Base-by-base conservation (phyloP, 805 yeast species). In the Yarrowia hollandica region DNA sequence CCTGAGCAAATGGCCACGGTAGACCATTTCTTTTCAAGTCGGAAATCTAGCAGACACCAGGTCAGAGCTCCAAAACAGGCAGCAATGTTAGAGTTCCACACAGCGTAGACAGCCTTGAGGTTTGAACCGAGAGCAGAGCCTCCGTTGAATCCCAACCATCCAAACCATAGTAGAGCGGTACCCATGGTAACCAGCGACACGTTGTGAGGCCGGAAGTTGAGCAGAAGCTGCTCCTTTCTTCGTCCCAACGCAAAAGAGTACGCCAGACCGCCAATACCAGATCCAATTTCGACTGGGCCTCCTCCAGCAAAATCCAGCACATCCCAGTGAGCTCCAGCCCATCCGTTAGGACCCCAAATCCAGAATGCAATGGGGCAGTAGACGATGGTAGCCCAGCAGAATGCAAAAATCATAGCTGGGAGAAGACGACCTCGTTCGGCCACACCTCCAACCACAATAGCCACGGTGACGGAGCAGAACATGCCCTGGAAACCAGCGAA, bases 301-400 rank as follows among this genome's bases (percentile, higher is more conserved):
- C 98, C 98, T 26, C 99, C 99, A 21, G 99, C 99, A 72, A 88
- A 92, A 71, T 92, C 99, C 55, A 92, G 77, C 1, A 85, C 98
- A 5, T 96, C 97, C 84, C 96, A 92, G 65, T 83, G 78, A 64
- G 79, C 79, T 15, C 70, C 71, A 33, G 96, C 96, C 98, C 98
- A 92, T 35, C 99, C 98, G 44, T 84, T 85, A 1, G 88, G 69
- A 60, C 90, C 86, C 98, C 98, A 92, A 59, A 88, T 83, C 97
- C 98, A 91, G 73, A 84, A 89, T 5, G 92, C 92, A n/a, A 92
- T 80, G 0, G 98, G 98, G 70, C 95, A 87, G 74, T 92, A 92
- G 12, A 91, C 97, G 5, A 89, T 67, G 1, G 99, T 92, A 11
- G 92, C 85, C 95, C 96, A 92, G 58, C 85, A 70, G 70, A 94